Evolutionary conservation across 2,329 filamentous ascomycete species (phyloP), one percentile per base, ranked within the genome.

Genomic region (Aureobasidium sp.): DNA sequence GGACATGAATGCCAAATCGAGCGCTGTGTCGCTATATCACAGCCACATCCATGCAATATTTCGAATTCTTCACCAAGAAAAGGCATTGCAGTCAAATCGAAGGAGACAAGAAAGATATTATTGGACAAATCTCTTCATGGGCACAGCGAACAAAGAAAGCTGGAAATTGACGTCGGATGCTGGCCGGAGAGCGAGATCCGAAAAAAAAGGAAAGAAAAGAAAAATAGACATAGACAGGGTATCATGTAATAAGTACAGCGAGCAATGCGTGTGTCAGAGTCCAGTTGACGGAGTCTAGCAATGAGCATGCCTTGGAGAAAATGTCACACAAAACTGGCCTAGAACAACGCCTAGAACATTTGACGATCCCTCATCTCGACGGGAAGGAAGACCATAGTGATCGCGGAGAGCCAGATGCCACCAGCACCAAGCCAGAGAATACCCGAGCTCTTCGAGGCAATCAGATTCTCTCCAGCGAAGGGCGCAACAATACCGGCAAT

Each of bases 401-500:
- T 20, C 15, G 59, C 59, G 39, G 59, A 61, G 13, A 61, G 24
- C 59, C 59, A 61, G 27, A 61, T 61, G 39, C 59, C 59, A 20
- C 59, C 59, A 36, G 59, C 59, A 36, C 59, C 59, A 15, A 61
- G 59, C 59, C 59, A 61, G n/a, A 61, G 44, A 10, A 61, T 61
- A 26, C 59, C 59, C 1, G 46, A 39, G 20, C 59, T 61, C 6
- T 53, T 24, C 4, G 3, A 17, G 15, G 59, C 59, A 8, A 61
- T 44, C 9, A 51, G 24, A 44, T 10, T 59, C 24, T 34, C 56
- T 44, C 81, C 82, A 59, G 83, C 82, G 41, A 85, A 67, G 0
- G 83, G 83, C 41, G 80, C 82, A 17, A 85, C 77, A 48, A 86
- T 85, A 10, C 81, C 80, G 65, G 83, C 83, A 27, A 85, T 60